Conservation (phyloP, 129 eudicot genomes). For the Gnaphalium uliginosum region DNA sequence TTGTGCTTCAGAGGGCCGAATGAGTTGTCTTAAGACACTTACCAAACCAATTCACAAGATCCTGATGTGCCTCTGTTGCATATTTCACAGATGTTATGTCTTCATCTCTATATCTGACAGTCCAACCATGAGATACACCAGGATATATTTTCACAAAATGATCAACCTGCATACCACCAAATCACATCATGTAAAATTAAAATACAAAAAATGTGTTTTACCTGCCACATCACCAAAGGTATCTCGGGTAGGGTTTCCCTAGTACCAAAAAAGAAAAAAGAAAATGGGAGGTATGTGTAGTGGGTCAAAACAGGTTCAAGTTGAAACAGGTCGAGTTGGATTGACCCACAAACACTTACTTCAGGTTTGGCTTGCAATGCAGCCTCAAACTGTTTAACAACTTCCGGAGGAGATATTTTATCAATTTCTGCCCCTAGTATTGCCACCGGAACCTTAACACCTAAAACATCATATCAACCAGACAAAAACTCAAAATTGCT, state of each 20-base stretch:
- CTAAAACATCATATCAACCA: constrained; percentile 38
- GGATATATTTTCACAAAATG: constrained; percentile 72
- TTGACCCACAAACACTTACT: constrained; percentile 30
- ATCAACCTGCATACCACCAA: constrained; percentile 55
- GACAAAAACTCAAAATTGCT: constrained; percentile 14
- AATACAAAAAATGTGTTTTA: not conserved
- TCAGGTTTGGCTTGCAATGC: constrained; percentile 62
- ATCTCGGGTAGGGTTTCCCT: too few relatives aligned
- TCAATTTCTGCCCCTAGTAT: constrained; percentile 80
- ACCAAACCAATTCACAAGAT: constrained; percentile 60
- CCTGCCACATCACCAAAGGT: not conserved
- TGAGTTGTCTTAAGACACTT: constrained; percentile 39
- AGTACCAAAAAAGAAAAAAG: not conserved
- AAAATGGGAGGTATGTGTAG: not conserved
- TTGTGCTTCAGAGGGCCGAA: constrained; percentile 18
- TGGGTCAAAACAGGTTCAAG: not conserved
- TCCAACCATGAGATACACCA: constrained; percentile 85
- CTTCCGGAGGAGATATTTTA: constrained; percentile 64
- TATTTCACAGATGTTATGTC: constrained; percentile 42
- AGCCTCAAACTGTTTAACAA: constrained; percentile 60
- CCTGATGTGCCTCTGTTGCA: constrained; percentile 72
- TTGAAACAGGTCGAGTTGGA: not conserved
- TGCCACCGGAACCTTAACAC: constrained; percentile 64
- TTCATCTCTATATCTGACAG: constrained; percentile 55
- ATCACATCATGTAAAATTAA: not conserved